phyloP scores from a whole-genome alignment of 805 yeast genomes.

The Starmerella scarabaei region DNA sequence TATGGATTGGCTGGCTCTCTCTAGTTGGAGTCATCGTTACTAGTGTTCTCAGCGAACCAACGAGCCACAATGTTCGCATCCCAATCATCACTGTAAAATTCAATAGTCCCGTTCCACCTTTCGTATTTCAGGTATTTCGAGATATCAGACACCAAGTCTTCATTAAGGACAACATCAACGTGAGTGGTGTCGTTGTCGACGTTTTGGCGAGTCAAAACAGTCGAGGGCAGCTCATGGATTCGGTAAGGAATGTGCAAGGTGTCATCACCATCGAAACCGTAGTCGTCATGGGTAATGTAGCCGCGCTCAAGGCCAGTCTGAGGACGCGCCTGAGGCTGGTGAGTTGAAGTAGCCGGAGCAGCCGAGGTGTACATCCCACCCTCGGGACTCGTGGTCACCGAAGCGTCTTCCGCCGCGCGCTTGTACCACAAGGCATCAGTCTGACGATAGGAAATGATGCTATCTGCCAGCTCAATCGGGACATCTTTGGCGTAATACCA shows the following conservation, averaged over 20 bases:
- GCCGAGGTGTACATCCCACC: background rate
- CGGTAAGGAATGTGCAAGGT: slow-evolving; percentile 47
- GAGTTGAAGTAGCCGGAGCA: no score
- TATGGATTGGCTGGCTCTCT: no score
- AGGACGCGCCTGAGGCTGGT: background rate
- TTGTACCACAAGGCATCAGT: background rate
- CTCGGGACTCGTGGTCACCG: background rate
- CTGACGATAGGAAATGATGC: slow-evolving; percentile 7
- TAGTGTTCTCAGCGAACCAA: no score
- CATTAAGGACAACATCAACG: slow-evolving; percentile 49
- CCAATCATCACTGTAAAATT: slow-evolving; percentile 13
- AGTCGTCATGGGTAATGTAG: slow-evolving; percentile 68
- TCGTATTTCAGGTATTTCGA: slow-evolving; percentile 30
- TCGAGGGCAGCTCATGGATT: slow-evolving; percentile 58
- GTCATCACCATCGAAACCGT: slow-evolving; percentile 77
- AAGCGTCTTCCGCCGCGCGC: background rate
- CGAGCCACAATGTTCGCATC: no score
- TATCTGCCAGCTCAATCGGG: slow-evolving; percentile 43
- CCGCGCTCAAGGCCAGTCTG: slow-evolving; percentile 32
- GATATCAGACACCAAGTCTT: slow-evolving; percentile 46
- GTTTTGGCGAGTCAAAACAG: slow-evolving; percentile 39
- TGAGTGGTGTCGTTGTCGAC: slow-evolving; percentile 23
- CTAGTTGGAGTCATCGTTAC: no score
- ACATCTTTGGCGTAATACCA: slow-evolving; percentile 57
- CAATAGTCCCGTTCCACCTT: slow-evolving; percentile 1